phyloP scores from a whole-genome alignment of 768 basidiomycete genomes.

The Suillus tomentosus region DNA sequence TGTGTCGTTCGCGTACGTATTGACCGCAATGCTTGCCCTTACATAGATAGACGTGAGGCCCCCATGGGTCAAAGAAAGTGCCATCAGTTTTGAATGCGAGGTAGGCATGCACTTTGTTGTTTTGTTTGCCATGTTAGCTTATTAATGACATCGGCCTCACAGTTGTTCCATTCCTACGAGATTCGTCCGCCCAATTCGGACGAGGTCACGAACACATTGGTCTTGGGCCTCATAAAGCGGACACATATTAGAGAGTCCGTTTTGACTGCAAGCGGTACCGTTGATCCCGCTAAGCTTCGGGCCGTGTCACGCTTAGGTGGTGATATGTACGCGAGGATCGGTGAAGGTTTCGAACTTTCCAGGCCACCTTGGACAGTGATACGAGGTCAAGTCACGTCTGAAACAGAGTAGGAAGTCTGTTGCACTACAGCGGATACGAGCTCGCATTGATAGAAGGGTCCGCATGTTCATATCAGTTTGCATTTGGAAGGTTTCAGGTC shows the following conservation, averaged over 20 bases:
- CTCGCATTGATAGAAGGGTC: conserved; percentile 3
- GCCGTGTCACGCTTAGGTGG: conserved; percentile 59
- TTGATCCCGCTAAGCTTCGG: conserved; percentile 52
- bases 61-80: conserved; percentile 57
- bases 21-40: conserved; percentile 17
- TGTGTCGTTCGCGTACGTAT: conserved; percentile 14
- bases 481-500: conserved; percentile 10
- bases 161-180: conserved; percentile 55
- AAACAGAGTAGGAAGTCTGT: neutral
- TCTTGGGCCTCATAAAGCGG: conserved; percentile 56
- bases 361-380: conserved; percentile 39
- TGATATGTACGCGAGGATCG: conserved; percentile 49
- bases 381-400: conserved; percentile 10
- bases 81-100: conserved; percentile 63
- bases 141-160: conserved; percentile 22
- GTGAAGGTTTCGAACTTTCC: conserved; percentile 49
- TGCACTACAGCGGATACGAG: neutral
- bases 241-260: conserved; percentile 54
- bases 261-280: conserved; percentile 41
- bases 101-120: conserved; percentile 36
- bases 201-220: conserved; percentile 44
- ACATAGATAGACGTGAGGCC: conserved; percentile 49
- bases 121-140: conserved; percentile 18
- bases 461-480: neutral
- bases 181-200: conserved; percentile 41